phyloP scores from a whole-genome alignment of 176 grass and related monocot genomes.

The Chrysopogon serrulatus region DNA sequence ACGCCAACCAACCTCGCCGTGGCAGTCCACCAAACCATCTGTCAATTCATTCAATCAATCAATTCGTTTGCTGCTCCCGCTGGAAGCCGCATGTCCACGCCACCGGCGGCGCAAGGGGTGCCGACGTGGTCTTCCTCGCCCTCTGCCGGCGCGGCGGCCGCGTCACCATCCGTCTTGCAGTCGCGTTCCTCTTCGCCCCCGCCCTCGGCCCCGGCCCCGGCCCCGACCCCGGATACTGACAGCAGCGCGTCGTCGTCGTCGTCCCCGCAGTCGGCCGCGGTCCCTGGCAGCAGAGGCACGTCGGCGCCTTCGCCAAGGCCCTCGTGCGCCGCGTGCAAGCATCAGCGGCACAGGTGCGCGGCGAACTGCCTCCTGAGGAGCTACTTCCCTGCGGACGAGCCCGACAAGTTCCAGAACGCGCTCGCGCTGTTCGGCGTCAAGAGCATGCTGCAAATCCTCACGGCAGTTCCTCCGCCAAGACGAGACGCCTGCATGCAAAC shows the following conservation, averaged over 20 bases:
- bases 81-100: neutral
- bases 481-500: slow-evolving; percentile 13
- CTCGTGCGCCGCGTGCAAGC: too few species aligned
- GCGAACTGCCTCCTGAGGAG: slow-evolving; percentile 25
- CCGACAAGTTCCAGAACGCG: slow-evolving; percentile 9
- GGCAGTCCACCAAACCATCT: neutral
- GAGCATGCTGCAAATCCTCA: slow-evolving; percentile 11
- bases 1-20: neutral
- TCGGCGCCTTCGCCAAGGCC: neutral
- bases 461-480: neutral
- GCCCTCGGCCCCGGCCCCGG: neutral
- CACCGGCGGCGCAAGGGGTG: neutral
- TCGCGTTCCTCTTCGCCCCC: neutral
- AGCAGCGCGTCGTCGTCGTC: neutral
- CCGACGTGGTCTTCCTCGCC: neutral
- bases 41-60: neutral
- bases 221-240: neutral
- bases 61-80: neutral
- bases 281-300: neutral
- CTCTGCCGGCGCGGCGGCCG: neutral
- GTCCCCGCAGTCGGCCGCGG: neutral
- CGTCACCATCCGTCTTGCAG: neutral
- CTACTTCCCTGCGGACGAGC: slow-evolving; percentile 32
- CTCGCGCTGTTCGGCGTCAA: slow-evolving; percentile 31
- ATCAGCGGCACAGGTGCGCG: slow-evolving; percentile 14